A percentile compares a stretch with the other conserved stretches of the same genome.
phyloP scores from a whole-genome alignment of 2,329 filamentous ascomycete genomes.

The Elsinoe arachidis region DNA sequence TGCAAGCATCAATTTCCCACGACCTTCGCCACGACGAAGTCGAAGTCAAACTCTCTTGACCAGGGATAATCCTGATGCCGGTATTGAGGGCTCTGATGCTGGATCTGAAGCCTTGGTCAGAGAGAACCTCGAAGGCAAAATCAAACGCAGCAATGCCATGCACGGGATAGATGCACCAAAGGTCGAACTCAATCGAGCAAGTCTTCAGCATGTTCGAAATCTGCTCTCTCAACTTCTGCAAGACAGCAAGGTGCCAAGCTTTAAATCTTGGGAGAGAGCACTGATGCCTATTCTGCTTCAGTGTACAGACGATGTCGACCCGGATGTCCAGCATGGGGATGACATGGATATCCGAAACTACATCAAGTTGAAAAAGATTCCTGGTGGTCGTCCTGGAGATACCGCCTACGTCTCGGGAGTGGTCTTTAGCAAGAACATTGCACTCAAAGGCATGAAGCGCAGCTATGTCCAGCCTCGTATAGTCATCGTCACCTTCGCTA shows the following conservation, averaged over 20 bases:
- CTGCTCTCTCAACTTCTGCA: constrained; percentile 74
- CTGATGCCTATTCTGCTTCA: constrained; percentile 82
- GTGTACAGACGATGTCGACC: constrained; percentile 89
- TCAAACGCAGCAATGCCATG: constrained; percentile 72
- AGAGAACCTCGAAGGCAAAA: constrained; percentile 22
- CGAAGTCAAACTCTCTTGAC: constrained; percentile 47
- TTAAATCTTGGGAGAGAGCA: constrained; percentile 77
- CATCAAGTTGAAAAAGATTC: constrained; percentile 94
- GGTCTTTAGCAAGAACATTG: constrained; percentile 94
- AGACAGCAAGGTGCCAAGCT: constrained; percentile 65
- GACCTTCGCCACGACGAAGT: constrained; percentile 61
- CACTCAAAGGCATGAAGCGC: constrained; percentile 90
- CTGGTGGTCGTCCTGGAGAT: constrained; percentile 79
- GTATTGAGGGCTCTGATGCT: constrained; percentile 7
- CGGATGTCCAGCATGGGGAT: constrained; percentile 81
- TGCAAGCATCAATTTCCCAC: constrained; percentile 63
- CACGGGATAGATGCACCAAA: constrained; percentile 63
- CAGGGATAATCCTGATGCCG: constrained; percentile 17
- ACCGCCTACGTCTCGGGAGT: constrained; percentile 95
- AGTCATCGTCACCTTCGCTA: constrained; percentile 84
- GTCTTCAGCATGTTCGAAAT: constrained; percentile 77
- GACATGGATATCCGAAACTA: constrained; percentile 97
- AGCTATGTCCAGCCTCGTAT: constrained; percentile 78
- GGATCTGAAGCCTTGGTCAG: constrained; percentile 7
- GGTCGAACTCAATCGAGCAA: constrained; percentile 80